A percentile compares a stretch with the other conserved stretches of the same genome.
Evolutionary conservation across 179 eudicot genomes (phyloP).

Genomic region (Nepenthes alata): DNA sequence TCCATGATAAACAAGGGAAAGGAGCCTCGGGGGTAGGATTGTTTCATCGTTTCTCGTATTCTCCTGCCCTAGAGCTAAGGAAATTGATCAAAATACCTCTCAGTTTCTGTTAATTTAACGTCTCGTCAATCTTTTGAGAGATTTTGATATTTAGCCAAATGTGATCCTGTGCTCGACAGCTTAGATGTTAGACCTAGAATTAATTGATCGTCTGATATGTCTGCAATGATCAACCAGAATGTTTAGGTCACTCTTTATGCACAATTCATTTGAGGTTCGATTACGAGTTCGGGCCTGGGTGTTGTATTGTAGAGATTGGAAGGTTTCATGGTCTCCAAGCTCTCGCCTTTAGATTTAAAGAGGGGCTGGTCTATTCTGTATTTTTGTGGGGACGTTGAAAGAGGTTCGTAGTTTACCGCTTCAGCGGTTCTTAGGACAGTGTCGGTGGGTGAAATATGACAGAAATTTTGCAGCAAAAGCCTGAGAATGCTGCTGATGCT

Average conservation of each 20-base stretch:
- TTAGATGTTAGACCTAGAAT: not conserved
- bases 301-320: constrained; percentile 8
- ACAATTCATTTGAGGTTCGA: constrained; percentile 8
- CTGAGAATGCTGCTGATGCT: constrained; percentile 37
- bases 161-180: not conserved
- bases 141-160: not conserved
- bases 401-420: constrained; percentile 1
- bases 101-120: not conserved
- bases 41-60: not conserved
- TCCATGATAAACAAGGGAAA: not conserved
- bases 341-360: not conserved
- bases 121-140: not conserved
- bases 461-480: constrained; percentile 67
- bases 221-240: constrained; percentile 14
- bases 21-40: constrained; percentile 10
- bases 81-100: not conserved
- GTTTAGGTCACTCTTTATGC: constrained; percentile 13
- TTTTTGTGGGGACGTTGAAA: not conserved
- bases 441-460: constrained; percentile 32
- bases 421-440: constrained; percentile 6
- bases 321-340: not conserved
- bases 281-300: constrained; percentile 20
- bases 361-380: too few species aligned
- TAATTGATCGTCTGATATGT: constrained; percentile 7
- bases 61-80: constrained; percentile 1